A percentile compares a stretch with the other conserved stretches of the same genome.
Evolutionary conservation across 305 asterid species (phyloP).

Genomic region (Fraxinus sp.): DNA sequence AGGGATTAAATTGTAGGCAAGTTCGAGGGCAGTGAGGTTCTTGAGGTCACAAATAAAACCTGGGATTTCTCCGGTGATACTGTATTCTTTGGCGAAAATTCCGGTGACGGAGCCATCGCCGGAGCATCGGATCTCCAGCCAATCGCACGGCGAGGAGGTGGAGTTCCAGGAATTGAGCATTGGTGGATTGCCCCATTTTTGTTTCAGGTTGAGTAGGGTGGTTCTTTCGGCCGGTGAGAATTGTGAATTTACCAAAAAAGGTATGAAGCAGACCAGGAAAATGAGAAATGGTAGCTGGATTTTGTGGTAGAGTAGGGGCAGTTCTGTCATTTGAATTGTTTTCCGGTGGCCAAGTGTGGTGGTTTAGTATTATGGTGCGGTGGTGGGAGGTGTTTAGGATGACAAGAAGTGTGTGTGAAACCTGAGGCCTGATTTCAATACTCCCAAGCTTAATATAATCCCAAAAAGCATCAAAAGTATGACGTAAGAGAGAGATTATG

Average conservation of each 20-base stretch:
- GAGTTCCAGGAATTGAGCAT: slow-evolving; percentile 58
- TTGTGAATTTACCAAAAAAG: slow-evolving; percentile 59
- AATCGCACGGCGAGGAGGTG: slow-evolving; percentile 64
- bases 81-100: slow-evolving; percentile 21
- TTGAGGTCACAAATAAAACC: slow-evolving; percentile 43
- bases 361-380: background rate
- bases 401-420: background rate
- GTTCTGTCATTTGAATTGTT: slow-evolving; percentile 38
- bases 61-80: slow-evolving; percentile 46
- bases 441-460: background rate
- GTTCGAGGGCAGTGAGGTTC: slow-evolving; percentile 48
- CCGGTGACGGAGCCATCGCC: slow-evolving; percentile 49
- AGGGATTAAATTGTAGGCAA: slow-evolving; percentile 38
- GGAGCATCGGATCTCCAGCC: slow-evolving; percentile 70
- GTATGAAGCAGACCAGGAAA: slow-evolving; percentile 35
- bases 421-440: background rate
- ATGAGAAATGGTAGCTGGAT: slow-evolving; percentile 18
- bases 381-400: background rate
- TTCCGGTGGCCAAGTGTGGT: background rate
- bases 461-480: background rate
- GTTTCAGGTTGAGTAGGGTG: slow-evolving; percentile 52
- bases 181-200: slow-evolving; percentile 58
- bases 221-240: slow-evolving; percentile 43
- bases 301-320: slow-evolving; percentile 20
- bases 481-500: background rate